Conservation (phyloP, 176 grass and related monocot genomes). For the Typha latifolia region DNA sequence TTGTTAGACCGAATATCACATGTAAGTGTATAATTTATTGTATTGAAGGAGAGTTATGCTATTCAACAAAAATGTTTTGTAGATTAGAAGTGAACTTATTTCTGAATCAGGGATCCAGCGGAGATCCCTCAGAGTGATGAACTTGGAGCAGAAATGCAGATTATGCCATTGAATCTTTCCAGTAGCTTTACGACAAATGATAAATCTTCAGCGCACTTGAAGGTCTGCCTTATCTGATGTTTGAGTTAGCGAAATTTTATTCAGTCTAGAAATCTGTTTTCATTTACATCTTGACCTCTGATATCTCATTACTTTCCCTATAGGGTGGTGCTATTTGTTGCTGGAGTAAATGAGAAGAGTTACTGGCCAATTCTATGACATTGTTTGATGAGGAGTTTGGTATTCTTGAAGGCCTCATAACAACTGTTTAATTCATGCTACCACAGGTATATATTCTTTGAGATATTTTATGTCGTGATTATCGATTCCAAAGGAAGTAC, state of each 20-base stretch:
- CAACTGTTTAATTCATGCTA: slow-evolving; percentile 76
- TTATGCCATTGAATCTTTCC: slow-evolving; percentile 94
- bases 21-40: too few species aligned
- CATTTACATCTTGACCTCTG: background rate
- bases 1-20: too few species aligned
- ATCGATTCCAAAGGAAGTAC: too few species aligned
- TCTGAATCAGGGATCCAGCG: slow-evolving; percentile 60
- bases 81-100: slow-evolving; percentile 1
- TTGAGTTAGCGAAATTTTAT: background rate
- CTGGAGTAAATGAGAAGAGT: slow-evolving; percentile 85
- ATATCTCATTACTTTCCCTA: background rate
- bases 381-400: slow-evolving; percentile 90
- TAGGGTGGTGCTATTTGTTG: slow-evolving; percentile 94
- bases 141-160: slow-evolving; percentile 75
- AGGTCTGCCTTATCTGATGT: slow-evolving; percentile 32
- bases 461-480: too few species aligned
- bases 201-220: slow-evolving; percentile 75
- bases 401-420: slow-evolving; percentile 94
- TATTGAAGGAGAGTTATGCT: too few species aligned
- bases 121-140: slow-evolving; percentile 81
- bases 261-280: background rate
- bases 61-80: too few species aligned
- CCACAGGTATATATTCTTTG: slow-evolving; percentile 56
- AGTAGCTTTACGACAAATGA: slow-evolving; percentile 76
- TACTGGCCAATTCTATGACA: slow-evolving; percentile 41